Conservation (phyloP, 805 yeast genomes). For the Pichia exigua region DNA sequence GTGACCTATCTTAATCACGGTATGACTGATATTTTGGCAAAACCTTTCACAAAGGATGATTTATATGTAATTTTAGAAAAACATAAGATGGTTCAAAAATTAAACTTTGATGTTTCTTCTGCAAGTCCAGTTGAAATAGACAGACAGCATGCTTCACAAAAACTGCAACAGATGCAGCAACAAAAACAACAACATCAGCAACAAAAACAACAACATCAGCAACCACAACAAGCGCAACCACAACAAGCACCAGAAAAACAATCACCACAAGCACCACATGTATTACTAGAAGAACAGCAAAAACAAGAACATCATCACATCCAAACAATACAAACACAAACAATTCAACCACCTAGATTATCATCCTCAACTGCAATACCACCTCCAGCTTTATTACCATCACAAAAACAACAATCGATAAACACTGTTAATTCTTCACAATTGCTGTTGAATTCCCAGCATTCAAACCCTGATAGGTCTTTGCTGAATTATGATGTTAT, state of each 20-base stretch:
- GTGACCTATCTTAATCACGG: slow-evolving; percentile 79
- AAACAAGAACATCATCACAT: not conserved
- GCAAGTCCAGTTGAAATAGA: not conserved
- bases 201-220: not conserved
- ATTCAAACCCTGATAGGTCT: not conserved
- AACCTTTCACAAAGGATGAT: slow-evolving; percentile 88
- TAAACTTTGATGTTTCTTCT: not conserved
- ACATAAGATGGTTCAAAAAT: slow-evolving; percentile 42
- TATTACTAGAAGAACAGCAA: not conserved
- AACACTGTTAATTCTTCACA: not conserved
- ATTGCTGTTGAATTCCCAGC: not conserved
- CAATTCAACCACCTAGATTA: not conserved
- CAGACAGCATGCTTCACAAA: not conserved
- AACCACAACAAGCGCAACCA: not conserved
- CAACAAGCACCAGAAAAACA: not conserved
- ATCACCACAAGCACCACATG: not conserved
- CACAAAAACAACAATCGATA: not conserved
- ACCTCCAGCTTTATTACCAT: not conserved
- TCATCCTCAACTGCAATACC: not conserved
- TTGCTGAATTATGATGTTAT: not conserved
- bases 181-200: not conserved
- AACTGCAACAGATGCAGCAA: slow-evolving; percentile 12
- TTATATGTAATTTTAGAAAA: slow-evolving; percentile 71
- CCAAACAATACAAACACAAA: not conserved
- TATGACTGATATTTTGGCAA: slow-evolving; percentile 86